Base-by-base conservation (phyloP, 495 filamentous ascomycete genomes). In the Podospora sp. region DNA sequence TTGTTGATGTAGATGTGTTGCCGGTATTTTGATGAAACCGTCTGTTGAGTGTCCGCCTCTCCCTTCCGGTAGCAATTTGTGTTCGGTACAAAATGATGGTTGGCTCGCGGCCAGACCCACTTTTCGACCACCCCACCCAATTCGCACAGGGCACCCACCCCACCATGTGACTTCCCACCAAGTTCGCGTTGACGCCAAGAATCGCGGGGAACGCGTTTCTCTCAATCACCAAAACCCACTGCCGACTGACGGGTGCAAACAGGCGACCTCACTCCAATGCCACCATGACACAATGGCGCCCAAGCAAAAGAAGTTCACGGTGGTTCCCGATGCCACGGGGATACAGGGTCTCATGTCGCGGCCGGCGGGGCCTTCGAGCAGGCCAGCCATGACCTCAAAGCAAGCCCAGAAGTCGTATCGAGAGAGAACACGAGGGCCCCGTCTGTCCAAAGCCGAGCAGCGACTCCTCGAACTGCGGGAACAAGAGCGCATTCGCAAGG, bases 341-440 rank as follows among this genome's bases (percentile, higher is more conserved):
- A 64, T 75, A 49, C 72, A 76, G 60, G 63, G 67, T 0, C 65
- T 71, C 35, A 50, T 74, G 22, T 57, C 59, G 3, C 71, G 71
- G 1, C 24, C 40, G 6, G 50, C 67, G 11, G 70, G 24, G 11
- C 14, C 26, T 1, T 25, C 58, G 20, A 65, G 36, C 49, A 63
- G 66, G 20, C 76, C 73, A 20, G 76, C 80, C 9, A 84, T 83
- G 82, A 84, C 81, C 22, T 76, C 78, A 0, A 82, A 81, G 36
- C 77, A 82, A 63, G 78, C 75, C 12, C 75, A 78, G 71, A 81
- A 82, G 53, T 67, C 72, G 11, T 80, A 82, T 61, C 64, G 65
- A 4, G 65, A 78, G 46, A 59, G 67, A 0, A 82, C 71, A 25
- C 70, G 71, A 35, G 72, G 63, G 9, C 78, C 78, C 3, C 76